A percentile compares a stretch with the other conserved stretches of the same genome.
Conservation (phyloP, 345 rosid species). For the Mangifera indica region DNA sequence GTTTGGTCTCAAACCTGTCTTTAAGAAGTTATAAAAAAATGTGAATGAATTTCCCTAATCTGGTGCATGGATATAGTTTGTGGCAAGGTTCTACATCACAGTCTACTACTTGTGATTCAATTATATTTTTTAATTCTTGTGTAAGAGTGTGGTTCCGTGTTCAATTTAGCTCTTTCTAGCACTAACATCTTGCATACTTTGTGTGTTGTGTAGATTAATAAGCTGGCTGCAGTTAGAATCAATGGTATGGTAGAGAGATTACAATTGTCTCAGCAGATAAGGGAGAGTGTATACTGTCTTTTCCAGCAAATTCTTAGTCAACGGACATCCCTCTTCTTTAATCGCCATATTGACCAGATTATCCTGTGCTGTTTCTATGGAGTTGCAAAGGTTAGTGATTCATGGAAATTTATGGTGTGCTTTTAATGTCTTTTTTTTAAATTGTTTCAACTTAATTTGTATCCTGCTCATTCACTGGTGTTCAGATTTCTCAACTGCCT, state of each 20-base stretch:
- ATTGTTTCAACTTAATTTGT: conserved; percentile 22
- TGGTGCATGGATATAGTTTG: background rate
- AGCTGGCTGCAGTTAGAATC: conserved; percentile 83
- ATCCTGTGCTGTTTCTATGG: conserved; percentile 87
- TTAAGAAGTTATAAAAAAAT: background rate
- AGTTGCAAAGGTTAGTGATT: conserved; percentile 63
- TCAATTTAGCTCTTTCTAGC: background rate
- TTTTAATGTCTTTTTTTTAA: conserved; percentile 11
- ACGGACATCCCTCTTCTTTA: conserved; percentile 65
- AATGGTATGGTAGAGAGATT: conserved; percentile 83
- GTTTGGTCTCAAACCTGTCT: background rate
- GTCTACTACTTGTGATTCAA: background rate
- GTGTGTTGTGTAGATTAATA: conserved; percentile 53
- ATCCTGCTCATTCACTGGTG: conserved; percentile 26
- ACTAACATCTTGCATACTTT: conserved; percentile 14
- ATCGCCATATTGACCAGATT: conserved; percentile 83
- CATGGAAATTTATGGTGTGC: background rate
- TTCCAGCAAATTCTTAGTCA: conserved; percentile 69
- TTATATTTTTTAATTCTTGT: background rate
- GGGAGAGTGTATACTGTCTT: conserved; percentile 69
- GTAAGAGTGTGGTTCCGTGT: background rate
- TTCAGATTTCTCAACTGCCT: conserved; percentile 82
- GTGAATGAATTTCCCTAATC: background rate
- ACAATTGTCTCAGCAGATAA: conserved; percentile 68
- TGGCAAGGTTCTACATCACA: background rate